Conservation (phyloP, 345 rosid species). For the Eucalyptus tenuipes region DNA sequence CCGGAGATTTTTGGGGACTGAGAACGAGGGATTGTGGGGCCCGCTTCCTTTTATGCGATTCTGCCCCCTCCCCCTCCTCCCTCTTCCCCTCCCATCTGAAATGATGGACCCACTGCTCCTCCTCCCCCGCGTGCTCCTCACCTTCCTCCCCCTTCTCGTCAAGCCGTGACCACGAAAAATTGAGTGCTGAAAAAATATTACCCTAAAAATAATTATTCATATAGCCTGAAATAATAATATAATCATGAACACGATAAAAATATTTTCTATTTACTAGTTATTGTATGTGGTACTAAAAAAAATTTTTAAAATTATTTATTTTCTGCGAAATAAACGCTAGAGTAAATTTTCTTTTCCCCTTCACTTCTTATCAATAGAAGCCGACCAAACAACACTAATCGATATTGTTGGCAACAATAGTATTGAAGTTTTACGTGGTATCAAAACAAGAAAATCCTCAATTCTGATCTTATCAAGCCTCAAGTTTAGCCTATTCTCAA, state of each 20-base stretch:
- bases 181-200: too few species aligned
- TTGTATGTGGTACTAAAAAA: rapidly evolving
- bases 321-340: rapidly evolving
- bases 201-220: not conserved
- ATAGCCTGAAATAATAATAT: not conserved
- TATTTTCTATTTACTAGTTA: rapidly evolving
- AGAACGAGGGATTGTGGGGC: not conserved
- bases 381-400: rapidly evolving
- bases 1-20: not conserved
- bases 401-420: rapidly evolving
- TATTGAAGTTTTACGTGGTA: rapidly evolving
- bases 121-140: not conserved
- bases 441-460: not conserved
- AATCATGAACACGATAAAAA: not conserved
- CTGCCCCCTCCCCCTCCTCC: not conserved
- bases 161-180: too few species aligned
- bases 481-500: not conserved
- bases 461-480: rapidly evolving
- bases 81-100: not conserved
- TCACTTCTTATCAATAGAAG: too few species aligned
- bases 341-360: too few species aligned
- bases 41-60: not conserved
- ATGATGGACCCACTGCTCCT: not conserved
- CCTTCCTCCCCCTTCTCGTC: not conserved
- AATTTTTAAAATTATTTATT: rapidly evolving